Evolutionary conservation across 495 filamentous ascomycete species (phyloP).

Genomic region (Penicillium paxilli): DNA sequence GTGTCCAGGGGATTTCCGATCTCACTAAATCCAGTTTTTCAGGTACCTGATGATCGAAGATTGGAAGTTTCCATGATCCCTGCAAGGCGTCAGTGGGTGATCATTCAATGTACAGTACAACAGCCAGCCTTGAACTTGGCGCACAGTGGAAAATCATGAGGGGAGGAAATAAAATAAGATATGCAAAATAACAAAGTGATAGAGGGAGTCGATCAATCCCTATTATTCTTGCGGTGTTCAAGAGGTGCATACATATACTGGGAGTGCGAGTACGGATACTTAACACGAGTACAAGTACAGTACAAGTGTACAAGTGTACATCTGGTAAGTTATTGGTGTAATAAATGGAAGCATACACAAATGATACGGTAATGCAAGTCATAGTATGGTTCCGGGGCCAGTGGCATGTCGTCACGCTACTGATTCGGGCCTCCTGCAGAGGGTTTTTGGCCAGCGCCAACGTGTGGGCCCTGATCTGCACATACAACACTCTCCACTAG

Average conservation of each 20-base stretch:
- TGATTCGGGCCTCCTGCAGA: slow-evolving; percentile 31
- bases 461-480: slow-evolving; percentile 29
- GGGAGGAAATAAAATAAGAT: too few relatives aligned
- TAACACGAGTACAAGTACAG: not conserved
- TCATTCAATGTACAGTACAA: not conserved
- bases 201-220: too few relatives aligned
- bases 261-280: too few relatives aligned
- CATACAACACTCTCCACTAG: slow-evolving; percentile 9
- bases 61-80: slow-evolving; percentile 29
- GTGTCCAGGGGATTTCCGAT: not conserved
- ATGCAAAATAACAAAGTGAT: too few relatives aligned
- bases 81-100: slow-evolving; percentile 8
- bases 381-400: slow-evolving; percentile 18
- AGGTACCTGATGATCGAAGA: slow-evolving; percentile 16
- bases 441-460: slow-evolving; percentile 14
- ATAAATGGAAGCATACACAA: not conserved
- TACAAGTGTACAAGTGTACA: not conserved
- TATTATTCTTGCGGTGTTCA: too few relatives aligned
- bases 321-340: slow-evolving; percentile 3
- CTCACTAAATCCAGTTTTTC: slow-evolving; percentile 5
- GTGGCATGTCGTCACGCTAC: slow-evolving; percentile 29
- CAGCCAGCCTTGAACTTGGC: not conserved
- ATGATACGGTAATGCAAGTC: slow-evolving; percentile 20
- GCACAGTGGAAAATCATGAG: too few relatives aligned
- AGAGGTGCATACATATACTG: too few relatives aligned